phyloP scores from a whole-genome alignment of 1,139 yeast genomes.

The Yamadazyma dendronema region DNA sequence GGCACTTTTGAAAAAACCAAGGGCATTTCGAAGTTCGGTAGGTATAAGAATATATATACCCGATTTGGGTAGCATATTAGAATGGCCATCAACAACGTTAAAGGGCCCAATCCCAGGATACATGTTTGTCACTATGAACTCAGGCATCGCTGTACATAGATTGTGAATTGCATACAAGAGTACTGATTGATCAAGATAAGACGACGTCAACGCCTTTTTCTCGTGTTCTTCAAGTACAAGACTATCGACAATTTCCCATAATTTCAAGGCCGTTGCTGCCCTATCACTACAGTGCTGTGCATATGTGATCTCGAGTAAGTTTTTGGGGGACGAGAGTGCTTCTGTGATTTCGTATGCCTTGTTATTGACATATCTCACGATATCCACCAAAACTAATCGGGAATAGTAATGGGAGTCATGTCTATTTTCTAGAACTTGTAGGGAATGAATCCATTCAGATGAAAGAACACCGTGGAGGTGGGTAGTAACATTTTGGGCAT shows the following conservation, averaged over 20 bases:
- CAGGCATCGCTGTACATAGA: slow-evolving; percentile 16
- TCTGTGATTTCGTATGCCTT: slow-evolving; percentile 12
- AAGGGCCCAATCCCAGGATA: slow-evolving; percentile 15
- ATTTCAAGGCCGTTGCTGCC: slow-evolving; percentile 18
- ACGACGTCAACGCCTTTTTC: slow-evolving; percentile 13
- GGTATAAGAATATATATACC: slow-evolving; percentile 29
- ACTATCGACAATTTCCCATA: slow-evolving; percentile 22
- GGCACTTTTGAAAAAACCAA: not conserved
- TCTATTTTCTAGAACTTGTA: slow-evolving; percentile 23
- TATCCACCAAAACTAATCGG: slow-evolving; percentile 19
- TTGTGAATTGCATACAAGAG: slow-evolving; percentile 26
- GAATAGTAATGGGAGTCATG: slow-evolving; percentile 18
- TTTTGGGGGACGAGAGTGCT: slow-evolving; percentile 6
- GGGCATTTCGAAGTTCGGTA: slow-evolving; percentile 2
- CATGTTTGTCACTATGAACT: slow-evolving; percentile 28
- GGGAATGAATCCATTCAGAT: slow-evolving; percentile 19
- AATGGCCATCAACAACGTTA: slow-evolving; percentile 23
- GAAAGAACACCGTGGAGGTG: slow-evolving; percentile 28
- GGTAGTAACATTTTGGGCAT: slow-evolving; percentile 26
- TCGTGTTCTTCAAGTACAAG: slow-evolving; percentile 2
- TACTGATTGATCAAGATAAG: slow-evolving; percentile 28
- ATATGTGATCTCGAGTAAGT: slow-evolving; percentile 22
- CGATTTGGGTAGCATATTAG: slow-evolving; percentile 26
- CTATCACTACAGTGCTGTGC: slow-evolving; percentile 22
- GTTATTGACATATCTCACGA: slow-evolving; percentile 21